Percentiles rank a stretch among this genome's conserved stretches.
Evolutionary conservation across 352 stramenopile genomes (phyloP).

Genomic region (Phytophthora pinifolia): DNA sequence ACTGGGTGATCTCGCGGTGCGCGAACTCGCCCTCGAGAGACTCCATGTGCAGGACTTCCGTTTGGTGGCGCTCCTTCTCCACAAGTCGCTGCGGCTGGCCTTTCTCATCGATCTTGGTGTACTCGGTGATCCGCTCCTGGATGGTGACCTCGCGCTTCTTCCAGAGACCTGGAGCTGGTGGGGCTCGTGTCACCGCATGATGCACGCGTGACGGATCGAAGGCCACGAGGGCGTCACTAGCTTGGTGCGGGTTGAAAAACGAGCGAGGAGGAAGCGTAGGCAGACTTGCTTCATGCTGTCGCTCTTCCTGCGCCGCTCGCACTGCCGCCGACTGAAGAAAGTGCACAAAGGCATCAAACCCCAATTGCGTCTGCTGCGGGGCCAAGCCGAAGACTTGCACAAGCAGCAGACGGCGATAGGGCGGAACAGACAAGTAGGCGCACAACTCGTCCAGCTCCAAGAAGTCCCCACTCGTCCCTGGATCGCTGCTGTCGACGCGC

Average conservation of each 20-base stretch:
- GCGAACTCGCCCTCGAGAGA: conserved; percentile 75
- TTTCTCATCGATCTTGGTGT: conserved; percentile 88
- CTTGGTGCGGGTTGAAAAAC: neutral
- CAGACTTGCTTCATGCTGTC: conserved; percentile 21
- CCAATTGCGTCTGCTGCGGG: conserved; percentile 33
- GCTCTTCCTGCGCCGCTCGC: conserved; percentile 49
- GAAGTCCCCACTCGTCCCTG: conserved; percentile 20
- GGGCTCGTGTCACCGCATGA: conserved; percentile 40
- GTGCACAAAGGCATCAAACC: conserved; percentile 61
- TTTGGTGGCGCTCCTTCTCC: conserved; percentile 85
- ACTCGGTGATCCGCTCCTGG: conserved; percentile 85
- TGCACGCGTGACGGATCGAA: conserved; percentile 48
- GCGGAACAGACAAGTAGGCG: conserved; percentile 65
- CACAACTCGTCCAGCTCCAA: conserved; percentile 68
- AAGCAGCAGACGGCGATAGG: conserved; percentile 60
- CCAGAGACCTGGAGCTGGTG: conserved; percentile 70
- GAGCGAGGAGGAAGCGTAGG: conserved; percentile 24
- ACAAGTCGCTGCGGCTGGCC: conserved; percentile 72
- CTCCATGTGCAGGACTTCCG: conserved; percentile 86
- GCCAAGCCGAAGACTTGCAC: conserved; percentile 52
- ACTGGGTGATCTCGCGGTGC: conserved; percentile 86
- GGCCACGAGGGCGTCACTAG: conserved; percentile 33
- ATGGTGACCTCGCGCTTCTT: conserved; percentile 89
- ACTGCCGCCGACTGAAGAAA: conserved; percentile 67
- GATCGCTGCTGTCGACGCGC: conserved; percentile 15